Base-by-base conservation (phyloP, 2,329 filamentous ascomycete genomes). In the Delphinella strobiligena region DNA sequence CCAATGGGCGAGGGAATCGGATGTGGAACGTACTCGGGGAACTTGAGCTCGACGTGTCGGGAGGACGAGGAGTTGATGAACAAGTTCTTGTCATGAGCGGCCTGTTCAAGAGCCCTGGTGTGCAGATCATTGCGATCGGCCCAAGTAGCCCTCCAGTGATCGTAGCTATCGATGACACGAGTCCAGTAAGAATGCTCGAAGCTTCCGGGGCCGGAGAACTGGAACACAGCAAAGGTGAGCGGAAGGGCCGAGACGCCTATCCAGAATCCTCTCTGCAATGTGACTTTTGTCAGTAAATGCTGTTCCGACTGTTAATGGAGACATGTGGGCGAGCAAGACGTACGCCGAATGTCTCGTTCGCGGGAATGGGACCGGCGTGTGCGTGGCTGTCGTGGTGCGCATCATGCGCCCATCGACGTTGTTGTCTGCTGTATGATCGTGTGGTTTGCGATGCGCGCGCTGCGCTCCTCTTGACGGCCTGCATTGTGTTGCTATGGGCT, bases 61-160 rank as follows among this genome's bases (percentile, higher is more conserved):
- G 60, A 51, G 41, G 60, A 58, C 43, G 60, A 64, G n/a, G 54
- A 49, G 46, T 65, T 63, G 47, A 60, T 43, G 54, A 80, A 79
- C 48, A 82, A 55, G 48, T 77, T 72, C 45, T 73, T 63, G 55
- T 82, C 78, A 37, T 65, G 61, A 27, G 72, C 77, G 17, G 76
- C 78, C 60, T 74, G 71, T 62, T 81, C 75, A 46, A 80, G 61
- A 47, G 72, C 69, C 43, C 65, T 62, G 9, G 72, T 74, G 58
- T 79, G 77, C 37, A 79, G 53, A 40, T 70, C 68, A 53, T 80
- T 81, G 49, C 69, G 65, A 49, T 67, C 61, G 39, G 68, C 68
- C 59, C 67, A 74, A 31, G 62, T 54, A 43, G 72, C 66, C 50
- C 73, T 64, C 42, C 67, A 67, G 16, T 68, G 59, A 27, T 66